Evolutionary conservation across 257 asterid species (phyloP).

Genomic region (Ophiorrhiza pumila): DNA sequence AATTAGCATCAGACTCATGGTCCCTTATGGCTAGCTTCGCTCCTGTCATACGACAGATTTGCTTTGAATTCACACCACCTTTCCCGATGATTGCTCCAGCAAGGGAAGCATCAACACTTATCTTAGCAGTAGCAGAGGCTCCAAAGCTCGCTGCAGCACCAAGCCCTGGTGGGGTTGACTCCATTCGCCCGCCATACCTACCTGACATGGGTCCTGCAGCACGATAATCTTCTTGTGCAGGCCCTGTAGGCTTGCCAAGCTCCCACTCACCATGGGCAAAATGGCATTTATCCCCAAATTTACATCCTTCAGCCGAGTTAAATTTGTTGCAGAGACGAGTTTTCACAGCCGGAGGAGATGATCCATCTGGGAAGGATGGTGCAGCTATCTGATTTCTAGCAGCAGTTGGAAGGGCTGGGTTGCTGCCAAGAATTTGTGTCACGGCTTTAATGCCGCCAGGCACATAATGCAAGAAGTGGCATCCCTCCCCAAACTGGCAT

Average conservation of each 20-base stretch:
- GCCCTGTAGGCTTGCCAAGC: conserved; percentile 51
- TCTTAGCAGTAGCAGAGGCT: conserved; percentile 71
- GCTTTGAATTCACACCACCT: conserved; percentile 74
- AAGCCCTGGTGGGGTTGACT: conserved; percentile 32
- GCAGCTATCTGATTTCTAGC: conserved; percentile 41
- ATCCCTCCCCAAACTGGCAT: conserved; percentile 75
- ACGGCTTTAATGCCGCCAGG: conserved; percentile 90
- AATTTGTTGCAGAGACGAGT: conserved; percentile 67
- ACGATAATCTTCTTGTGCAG: conserved; percentile 53
- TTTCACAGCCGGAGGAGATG: conserved; percentile 53
- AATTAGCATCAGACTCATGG: conserved; percentile 58
- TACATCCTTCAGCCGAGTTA: conserved; percentile 74
- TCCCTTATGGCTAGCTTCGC: conserved; percentile 67
- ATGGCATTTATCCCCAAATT: conserved; percentile 68
- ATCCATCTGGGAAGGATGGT: conserved; percentile 53
- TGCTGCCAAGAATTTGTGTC: conserved; percentile 71
- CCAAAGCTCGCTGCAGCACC: conserved; percentile 60
- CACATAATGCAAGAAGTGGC: conserved; percentile 82
- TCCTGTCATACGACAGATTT: conserved; percentile 64
- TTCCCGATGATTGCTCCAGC: conserved; percentile 77
- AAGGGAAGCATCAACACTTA: conserved; percentile 70
- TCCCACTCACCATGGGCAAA: conserved; percentile 83
- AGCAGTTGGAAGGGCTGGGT: conserved; percentile 61
- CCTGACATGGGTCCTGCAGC: conserved; percentile 37
- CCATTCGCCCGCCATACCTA: conserved; percentile 51